Evolutionary conservation across 768 basidiomycete genomes (phyloP).

Genomic region (Macrolepiota albuminosa): DNA sequence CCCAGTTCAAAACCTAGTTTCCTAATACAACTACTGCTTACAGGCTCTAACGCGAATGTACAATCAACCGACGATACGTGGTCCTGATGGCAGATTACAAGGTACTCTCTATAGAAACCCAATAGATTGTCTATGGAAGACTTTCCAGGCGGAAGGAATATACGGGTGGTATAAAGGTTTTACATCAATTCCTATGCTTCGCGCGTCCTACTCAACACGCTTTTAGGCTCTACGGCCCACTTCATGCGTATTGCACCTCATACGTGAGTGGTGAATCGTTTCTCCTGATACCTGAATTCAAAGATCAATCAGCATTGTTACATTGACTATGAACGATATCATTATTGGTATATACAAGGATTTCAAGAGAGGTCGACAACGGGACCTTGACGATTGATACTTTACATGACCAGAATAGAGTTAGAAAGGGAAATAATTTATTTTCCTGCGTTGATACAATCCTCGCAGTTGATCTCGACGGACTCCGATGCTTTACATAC

Average conservation of each 20-base stretch:
- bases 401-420: background rate
- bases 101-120: slow-evolving; percentile 88
- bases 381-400: slow-evolving; percentile 20
- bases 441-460: too few species aligned
- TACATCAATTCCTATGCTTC: background rate
- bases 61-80: slow-evolving; percentile 80
- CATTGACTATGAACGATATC: slow-evolving; percentile 83
- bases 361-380: slow-evolving; percentile 22
- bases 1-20: background rate
- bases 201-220: slow-evolving; percentile 1
- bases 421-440: background rate
- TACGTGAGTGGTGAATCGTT: slow-evolving; percentile 48
- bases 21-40: background rate
- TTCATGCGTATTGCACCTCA: slow-evolving; percentile 90
- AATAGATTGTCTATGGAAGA: slow-evolving; percentile 97
- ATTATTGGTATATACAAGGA: slow-evolving; percentile 67
- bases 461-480: background rate
- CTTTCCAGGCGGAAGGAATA: slow-evolving; percentile 83
- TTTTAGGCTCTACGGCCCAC: slow-evolving; percentile 84
- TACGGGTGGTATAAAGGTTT: slow-evolving; percentile 94
- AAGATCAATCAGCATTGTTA: slow-evolving; percentile 61
- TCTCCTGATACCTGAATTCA: background rate
- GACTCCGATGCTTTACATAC: background rate
- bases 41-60: slow-evolving; percentile 92
- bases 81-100: slow-evolving; percentile 65